These are phyloP conservation scores for Fusarium continuum DNA, from an alignment of 2,329 filamentous ascomycete genomes.

Conservation along the genomic window DNA sequence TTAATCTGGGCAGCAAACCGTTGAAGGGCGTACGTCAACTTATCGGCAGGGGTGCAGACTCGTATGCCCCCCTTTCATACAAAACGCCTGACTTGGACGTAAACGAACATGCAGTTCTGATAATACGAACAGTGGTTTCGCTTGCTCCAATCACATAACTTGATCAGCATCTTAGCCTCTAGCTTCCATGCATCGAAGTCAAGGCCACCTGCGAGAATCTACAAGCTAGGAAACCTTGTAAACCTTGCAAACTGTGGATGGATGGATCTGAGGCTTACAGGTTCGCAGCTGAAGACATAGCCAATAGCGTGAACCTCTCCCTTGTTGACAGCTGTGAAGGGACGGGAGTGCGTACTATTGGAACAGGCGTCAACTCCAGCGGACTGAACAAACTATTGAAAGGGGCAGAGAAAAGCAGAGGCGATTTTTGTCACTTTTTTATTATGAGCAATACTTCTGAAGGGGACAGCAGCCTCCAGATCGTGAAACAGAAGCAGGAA, in stretches of 20 bases:
- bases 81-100: slow-evolving; percentile 1
- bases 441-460: slow-evolving; percentile 11
- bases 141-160: slow-evolving; percentile 23
- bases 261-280: slow-evolving; percentile 23
- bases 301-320: slow-evolving; percentile 32
- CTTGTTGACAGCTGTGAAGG: slow-evolving; percentile 22
- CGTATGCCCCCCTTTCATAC: slow-evolving; percentile 10
- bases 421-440: neutral
- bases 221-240: slow-evolving; percentile 12
- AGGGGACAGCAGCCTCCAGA: slow-evolving; percentile 15
- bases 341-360: slow-evolving; percentile 19
- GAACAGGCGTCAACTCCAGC: slow-evolving; percentile 7
- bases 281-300: slow-evolving; percentile 27
- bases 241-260: neutral
- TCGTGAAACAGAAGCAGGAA: slow-evolving; percentile 35
- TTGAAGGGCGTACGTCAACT: slow-evolving; percentile 2
- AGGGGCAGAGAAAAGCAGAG: neutral
- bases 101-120: slow-evolving; percentile 11
- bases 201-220: slow-evolving; percentile 12
- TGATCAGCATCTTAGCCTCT: slow-evolving; percentile 12
- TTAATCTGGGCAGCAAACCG: neutral
- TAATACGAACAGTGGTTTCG: slow-evolving; percentile 13
- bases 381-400: slow-evolving; percentile 6
- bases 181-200: slow-evolving; percentile 9
- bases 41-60: slow-evolving; percentile 1